Evolutionary conservation across 2,329 filamentous ascomycete genomes (phyloP).

Genomic region (Xylariaceae sp.): DNA sequence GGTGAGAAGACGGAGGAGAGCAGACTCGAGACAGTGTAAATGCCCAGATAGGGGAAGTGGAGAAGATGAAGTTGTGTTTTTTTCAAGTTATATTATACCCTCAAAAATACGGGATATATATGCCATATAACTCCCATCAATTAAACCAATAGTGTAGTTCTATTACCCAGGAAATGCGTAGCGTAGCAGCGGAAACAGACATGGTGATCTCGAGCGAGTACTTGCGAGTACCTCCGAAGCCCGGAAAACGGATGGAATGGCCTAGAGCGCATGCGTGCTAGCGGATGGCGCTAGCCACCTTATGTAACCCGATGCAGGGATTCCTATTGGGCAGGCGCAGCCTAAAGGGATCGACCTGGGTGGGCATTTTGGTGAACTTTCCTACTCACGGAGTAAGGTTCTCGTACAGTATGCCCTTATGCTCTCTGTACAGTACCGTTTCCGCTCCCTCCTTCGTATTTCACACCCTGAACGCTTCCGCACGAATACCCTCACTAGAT

Average conservation of each 20-base stretch:
- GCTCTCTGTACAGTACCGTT: background rate
- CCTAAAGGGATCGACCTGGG: background rate
- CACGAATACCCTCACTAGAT: background rate
- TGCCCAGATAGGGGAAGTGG: background rate
- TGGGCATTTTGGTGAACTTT: background rate
- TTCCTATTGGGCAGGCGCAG: background rate
- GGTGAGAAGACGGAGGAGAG: constrained; percentile 9
- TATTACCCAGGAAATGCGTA: background rate
- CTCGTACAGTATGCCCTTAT: background rate
- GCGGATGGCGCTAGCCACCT: background rate
- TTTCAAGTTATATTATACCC: background rate
- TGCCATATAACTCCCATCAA: background rate
- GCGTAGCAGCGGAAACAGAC: background rate
- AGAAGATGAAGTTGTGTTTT: background rate
- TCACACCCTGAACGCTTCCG: background rate
- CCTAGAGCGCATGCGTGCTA: background rate
- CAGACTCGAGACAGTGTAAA: constrained; percentile 1
- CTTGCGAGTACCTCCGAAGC: background rate
- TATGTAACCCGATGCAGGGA: background rate
- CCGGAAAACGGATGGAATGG: background rate
- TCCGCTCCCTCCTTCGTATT: background rate
- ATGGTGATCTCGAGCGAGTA: background rate
- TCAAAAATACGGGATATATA: background rate
- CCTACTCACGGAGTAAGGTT: background rate
- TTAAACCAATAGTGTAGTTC: background rate